Conservation (phyloP, 306 rosid species). For the Potentilla sterilis region DNA sequence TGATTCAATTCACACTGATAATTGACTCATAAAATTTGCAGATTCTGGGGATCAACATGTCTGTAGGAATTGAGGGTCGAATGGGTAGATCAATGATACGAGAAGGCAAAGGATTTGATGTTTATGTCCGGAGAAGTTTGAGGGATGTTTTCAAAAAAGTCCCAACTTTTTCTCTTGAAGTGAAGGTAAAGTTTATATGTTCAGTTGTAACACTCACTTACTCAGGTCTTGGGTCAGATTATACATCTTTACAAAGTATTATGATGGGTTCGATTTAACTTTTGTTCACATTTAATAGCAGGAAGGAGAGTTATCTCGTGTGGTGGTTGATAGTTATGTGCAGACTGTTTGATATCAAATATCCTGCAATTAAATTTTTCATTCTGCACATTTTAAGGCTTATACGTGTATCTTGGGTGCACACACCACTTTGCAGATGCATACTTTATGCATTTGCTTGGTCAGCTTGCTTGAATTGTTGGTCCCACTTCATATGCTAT, state of each 20-base stretch:
- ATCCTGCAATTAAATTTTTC: not conserved
- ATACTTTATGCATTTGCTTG: not conserved
- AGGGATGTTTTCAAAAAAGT: constrained; percentile 94
- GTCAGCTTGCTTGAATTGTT: constrained; percentile 1
- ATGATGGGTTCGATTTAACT: not conserved
- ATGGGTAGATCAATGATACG: constrained; percentile 91
- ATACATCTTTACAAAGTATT: constrained; percentile 7
- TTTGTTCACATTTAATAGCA: not conserved
- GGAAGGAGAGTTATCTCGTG: not conserved
- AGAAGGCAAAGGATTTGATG: constrained; percentile 86
- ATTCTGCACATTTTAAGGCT: not conserved
- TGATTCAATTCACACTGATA: constrained; percentile 10
- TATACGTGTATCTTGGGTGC: not conserved
- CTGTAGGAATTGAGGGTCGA: constrained; percentile 71
- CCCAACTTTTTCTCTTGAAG: constrained; percentile 89
- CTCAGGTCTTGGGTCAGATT: not conserved
- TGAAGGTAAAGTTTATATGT: constrained; percentile 52
- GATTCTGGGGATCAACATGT: constrained; percentile 93
- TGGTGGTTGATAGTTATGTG: constrained; percentile 2
- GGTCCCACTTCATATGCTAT: not conserved
- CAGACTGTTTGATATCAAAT: not conserved
- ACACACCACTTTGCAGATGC: too few species aligned
- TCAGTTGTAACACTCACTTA: constrained; percentile 7
- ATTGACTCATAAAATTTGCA: constrained; percentile 43
- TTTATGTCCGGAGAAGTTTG: constrained; percentile 86